Percentiles rank a stretch among this genome's conserved stretches.
These are phyloP conservation scores for Saccharomycopsis hybrid DNA, from an alignment of 1,139 yeast genomes.

Conservation along the genomic window DNA sequence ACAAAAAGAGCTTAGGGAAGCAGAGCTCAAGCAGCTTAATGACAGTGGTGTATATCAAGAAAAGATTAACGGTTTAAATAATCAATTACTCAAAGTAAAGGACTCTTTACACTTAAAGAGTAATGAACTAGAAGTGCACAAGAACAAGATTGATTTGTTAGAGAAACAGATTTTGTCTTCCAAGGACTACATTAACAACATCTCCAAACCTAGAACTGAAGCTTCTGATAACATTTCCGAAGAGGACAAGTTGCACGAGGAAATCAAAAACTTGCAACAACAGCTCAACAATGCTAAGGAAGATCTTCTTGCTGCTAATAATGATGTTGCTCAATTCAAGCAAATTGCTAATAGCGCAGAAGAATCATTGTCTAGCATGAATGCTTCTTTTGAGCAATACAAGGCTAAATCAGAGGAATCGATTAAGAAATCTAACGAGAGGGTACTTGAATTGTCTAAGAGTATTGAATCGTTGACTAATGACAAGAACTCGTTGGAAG, in stretches of 20 bases:
- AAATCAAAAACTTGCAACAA: constrained; percentile 25
- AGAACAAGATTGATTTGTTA: constrained; percentile 29
- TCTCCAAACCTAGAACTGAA: constrained; percentile 25
- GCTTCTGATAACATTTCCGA: constrained; percentile 21
- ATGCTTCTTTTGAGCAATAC: constrained; percentile 37
- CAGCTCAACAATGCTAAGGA: constrained; percentile 38
- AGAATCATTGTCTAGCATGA: constrained; percentile 38
- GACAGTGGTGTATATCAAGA: constrained; percentile 60
- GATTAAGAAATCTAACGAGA: constrained; percentile 25
- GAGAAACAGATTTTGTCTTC: constrained; percentile 29
- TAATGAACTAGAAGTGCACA: constrained; percentile 32
- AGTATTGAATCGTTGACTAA: constrained; percentile 31
- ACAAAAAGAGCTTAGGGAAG: constrained; percentile 41
- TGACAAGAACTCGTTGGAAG: constrained; percentile 26
- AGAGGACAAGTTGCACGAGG: constrained; percentile 25
- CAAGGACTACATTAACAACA: constrained; percentile 12
- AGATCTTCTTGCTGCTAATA: constrained; percentile 42
- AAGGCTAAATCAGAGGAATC: constrained; percentile 28
- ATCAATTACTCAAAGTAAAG: constrained; percentile 38
- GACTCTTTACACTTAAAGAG: constrained; percentile 40
- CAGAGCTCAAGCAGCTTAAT: constrained; percentile 46
- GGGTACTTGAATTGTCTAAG: constrained; percentile 35
- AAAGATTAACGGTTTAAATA: constrained; percentile 51
- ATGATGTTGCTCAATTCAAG: constrained; percentile 45
- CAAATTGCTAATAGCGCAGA: constrained; percentile 45